Base-by-base conservation (phyloP, 2,329 filamentous ascomycete species). In the Zalaria sp. region DNA sequence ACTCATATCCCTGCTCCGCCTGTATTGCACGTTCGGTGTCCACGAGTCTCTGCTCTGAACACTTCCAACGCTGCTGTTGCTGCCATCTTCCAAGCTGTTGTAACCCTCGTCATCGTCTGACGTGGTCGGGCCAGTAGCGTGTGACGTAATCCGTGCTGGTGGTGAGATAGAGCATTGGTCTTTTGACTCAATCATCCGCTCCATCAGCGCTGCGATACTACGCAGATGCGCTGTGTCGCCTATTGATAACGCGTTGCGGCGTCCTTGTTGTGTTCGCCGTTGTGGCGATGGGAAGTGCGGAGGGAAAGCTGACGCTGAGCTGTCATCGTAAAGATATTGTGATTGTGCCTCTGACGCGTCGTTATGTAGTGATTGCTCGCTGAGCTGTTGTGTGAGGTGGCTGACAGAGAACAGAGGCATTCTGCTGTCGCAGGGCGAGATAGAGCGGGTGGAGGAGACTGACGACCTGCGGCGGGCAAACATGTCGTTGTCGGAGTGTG, bases 201-300 rank as follows among this genome's bases (percentile, higher is more conserved):
- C 48, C 25, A 63, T 59, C 18, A 64, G 56, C 27, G 50, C 49
- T 11, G 58, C 53, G 37, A 64, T 59, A 50, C 59, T 59, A 26
- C 55, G 51, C 28, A 58, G 47, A 43, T 61, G 58, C 7, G 57
- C 53, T 3, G 56, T 42, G 44, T 51, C 56, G 51, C 57, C 60
- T 44, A 63, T 59, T 46, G 57, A 46, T 34, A 56, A 54, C 34
- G 51, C 52, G 49, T 55, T 58, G 26, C 53, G 52, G 42, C 62
- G 61, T 8, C 61, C 53, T 42, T 61, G 58, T 53, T 57, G 46
- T 35, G 55, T 53, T 38, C 54, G 49, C 25, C 41, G 37, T 3
- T 38, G 41, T 28, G 37, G 32, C 34, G 41, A 39, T 10, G 40
- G 42, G 46, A 52, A 39, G 53, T 55, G 42, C 55, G 56, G 38